phyloP scores from a whole-genome alignment of 495 filamentous ascomycete species.

The Ramalina peruviana region DNA sequence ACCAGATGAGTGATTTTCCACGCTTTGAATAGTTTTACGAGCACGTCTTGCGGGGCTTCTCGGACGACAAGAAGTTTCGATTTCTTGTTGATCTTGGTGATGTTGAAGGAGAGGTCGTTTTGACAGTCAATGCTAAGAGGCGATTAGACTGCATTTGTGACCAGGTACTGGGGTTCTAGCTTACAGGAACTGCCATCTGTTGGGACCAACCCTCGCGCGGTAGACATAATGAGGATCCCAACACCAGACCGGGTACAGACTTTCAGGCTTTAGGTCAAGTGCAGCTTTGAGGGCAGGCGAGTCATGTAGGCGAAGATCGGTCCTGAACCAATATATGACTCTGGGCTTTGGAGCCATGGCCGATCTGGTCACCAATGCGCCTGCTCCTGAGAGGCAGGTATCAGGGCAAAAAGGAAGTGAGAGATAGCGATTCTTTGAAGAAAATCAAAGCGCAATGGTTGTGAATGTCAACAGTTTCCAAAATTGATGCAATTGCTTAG shows the following conservation, averaged over 20 bases:
- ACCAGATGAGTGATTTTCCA: conserved; percentile 59
- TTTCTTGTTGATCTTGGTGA: conserved; percentile 45
- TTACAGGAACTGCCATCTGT: conserved; percentile 52
- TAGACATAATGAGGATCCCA: conserved; percentile 69
- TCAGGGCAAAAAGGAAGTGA: neutral
- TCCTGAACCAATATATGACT: conserved; percentile 65
- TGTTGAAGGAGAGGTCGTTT: conserved; percentile 43
- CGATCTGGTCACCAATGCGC: neutral
- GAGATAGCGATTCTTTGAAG: no score
- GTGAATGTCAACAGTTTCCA: no score
- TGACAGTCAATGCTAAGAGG: conserved; percentile 45
- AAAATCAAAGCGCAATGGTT: no score
- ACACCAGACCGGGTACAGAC: conserved; percentile 52
- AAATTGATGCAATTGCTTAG: neutral
- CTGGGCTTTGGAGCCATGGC: conserved; percentile 28
- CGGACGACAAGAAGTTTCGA: conserved; percentile 53
- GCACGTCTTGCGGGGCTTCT: conserved; percentile 50
- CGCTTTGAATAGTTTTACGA: conserved; percentile 51
- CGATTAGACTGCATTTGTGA: neutral
- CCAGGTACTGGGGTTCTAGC: neutral
- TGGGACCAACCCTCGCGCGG: conserved; percentile 45
- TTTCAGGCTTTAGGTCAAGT: conserved; percentile 44
- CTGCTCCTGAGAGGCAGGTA: neutral
- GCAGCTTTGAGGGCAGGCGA: conserved; percentile 53
- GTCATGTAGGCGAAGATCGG: conserved; percentile 58